phyloP scores from a whole-genome alignment of 345 rosid species.

The Firmiana major region DNA sequence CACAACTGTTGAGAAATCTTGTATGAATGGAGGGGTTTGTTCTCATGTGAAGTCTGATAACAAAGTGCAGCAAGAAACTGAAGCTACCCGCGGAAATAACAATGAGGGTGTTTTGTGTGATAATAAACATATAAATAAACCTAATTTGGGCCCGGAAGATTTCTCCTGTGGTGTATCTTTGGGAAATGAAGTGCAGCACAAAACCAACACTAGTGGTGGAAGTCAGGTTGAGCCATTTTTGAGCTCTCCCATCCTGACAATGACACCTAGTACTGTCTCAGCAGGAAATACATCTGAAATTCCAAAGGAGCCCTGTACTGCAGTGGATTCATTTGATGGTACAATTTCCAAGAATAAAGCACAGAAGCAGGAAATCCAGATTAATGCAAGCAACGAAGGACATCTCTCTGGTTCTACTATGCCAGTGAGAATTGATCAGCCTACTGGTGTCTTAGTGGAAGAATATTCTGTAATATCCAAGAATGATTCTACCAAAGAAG shows the following conservation, averaged over 20 bases:
- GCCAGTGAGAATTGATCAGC: conserved; percentile 24
- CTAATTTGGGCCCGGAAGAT: conserved; percentile 11
- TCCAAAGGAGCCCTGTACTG: conserved; percentile 13
- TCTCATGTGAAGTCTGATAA: conserved; percentile 18
- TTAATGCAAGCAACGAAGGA: conserved; percentile 16
- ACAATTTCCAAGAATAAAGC: conserved; percentile 8
- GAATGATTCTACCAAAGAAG: conserved; percentile 16
- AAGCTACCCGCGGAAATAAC: conserved; percentile 16
- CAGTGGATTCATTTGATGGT: conserved; percentile 15
- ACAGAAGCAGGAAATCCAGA: conserved; percentile 14
- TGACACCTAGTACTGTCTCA: conserved; percentile 3
- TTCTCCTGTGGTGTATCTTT: conserved; percentile 22
- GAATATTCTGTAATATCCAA: conserved; percentile 16
- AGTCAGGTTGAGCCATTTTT: conserved; percentile 6
- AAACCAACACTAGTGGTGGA: neutral
- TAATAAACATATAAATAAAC: conserved; percentile 10
- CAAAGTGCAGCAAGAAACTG: conserved; percentile 29
- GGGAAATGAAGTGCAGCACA: conserved; percentile 22
- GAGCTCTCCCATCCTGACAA: conserved; percentile 2
- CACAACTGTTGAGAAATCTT: conserved; percentile 14
- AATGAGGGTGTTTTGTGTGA: neutral
- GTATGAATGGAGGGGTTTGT: conserved; percentile 22
- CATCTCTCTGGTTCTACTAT: conserved; percentile 23
- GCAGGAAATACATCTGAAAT: conserved; percentile 23
- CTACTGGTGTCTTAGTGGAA: conserved; percentile 15